Evolutionary conservation across 139 green algal species (phyloP), one percentile per base, ranked within the genome.

Genomic region (Picochlorum sp.): DNA sequence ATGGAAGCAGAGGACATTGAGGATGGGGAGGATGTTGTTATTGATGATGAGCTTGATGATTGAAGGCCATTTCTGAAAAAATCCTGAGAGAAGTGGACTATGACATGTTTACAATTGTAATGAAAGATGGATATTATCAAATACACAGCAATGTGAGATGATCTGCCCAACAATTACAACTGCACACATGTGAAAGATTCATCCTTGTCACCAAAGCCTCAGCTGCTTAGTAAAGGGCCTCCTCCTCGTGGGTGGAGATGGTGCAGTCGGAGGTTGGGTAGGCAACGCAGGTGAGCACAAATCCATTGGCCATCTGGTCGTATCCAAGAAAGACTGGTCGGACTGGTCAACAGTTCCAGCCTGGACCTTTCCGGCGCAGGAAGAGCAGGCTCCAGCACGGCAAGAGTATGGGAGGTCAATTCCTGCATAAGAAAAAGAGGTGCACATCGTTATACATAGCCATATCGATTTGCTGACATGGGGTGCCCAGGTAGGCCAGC

Each of bases 241-340:
- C 80, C 73, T 91, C 86, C 72, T 88, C 65, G 85, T 94, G 86
- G 66, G 87, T 94, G 21, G 61, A 57, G 73, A 94, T 86, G 58
- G 80, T 92, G 57, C 74, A 71, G 72, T 95, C 86, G 26, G 71
- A 81, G 47, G 68, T 91, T 50, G 87, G 83, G 81, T 95, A 95
- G 10, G 87, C 87, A 50, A 94, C 83, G 77, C 87, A 94, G 55
- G 86, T 94, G 61, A 94, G 83, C 55, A 92, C 81, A 66, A 90
- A 94, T 58, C 87, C 87, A 49, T 84, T 82, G 62, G 62, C 72
- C 56, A 88, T 84, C 85, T 94, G 87, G 72, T 82, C 78, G 67
- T 94, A 71, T 94, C 87, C 44, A 94, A 70, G 80, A 92, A 94
- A 61, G 76, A 85, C 75, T 94, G 86, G 83, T 90, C 87, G 58